phyloP scores from a whole-genome alignment of 371 early-diverging fungal genomes.

The Massospora cicadina region DNA sequence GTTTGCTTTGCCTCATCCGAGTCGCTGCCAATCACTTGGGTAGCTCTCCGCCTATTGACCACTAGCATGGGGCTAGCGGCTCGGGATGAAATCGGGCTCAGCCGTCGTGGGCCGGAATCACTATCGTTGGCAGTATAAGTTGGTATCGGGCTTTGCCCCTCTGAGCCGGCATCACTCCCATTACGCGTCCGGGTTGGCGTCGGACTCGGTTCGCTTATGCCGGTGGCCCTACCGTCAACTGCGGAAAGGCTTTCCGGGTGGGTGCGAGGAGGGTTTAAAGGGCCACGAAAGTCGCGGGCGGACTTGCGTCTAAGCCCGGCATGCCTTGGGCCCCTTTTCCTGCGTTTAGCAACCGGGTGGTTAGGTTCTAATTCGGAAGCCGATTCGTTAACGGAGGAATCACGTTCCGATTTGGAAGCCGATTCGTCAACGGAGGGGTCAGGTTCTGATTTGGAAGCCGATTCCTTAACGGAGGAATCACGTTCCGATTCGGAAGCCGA shows the following conservation, averaged over 20 bases:
- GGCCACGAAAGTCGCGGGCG: neutral
- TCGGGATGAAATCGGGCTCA: too few species aligned
- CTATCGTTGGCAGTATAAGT: too few species aligned
- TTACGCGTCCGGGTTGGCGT: too few species aligned
- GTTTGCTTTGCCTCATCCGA: neutral
- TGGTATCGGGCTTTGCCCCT: too few species aligned
- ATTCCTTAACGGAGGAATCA: neutral
- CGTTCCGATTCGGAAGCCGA: neutral
- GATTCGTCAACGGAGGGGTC: too few species aligned
- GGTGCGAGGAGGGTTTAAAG: neutral
- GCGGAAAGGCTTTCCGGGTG: neutral
- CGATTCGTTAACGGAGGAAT: neutral
- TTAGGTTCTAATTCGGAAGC: neutral
- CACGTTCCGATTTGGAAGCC: neutral
- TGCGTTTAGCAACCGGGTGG: neutral
- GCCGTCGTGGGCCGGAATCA: too few species aligned
- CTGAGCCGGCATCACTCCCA: too few species aligned
- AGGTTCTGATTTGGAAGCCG: too few species aligned
- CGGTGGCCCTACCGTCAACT: neutral
- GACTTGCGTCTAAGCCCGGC: neutral
- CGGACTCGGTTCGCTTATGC: neutral
- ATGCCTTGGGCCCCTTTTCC: neutral
- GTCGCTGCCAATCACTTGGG: neutral
- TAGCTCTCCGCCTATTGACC: neutral
- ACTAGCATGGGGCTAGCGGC: neutral